Base-by-base conservation (phyloP, 805 yeast species). In the Sugiyamaella mastotermitis region DNA sequence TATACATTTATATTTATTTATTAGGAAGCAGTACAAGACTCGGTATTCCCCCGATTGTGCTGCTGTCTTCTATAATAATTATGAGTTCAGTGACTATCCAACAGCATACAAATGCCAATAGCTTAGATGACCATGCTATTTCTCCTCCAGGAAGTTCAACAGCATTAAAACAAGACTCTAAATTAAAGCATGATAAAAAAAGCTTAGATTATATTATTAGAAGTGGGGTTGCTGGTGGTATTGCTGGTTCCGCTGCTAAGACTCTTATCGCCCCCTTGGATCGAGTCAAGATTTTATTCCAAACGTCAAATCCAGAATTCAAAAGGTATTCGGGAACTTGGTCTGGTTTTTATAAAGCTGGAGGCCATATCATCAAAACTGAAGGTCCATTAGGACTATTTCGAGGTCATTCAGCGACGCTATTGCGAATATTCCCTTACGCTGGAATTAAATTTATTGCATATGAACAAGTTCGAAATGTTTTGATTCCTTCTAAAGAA, bases 371-470 rank as follows among this genome's bases (percentile, higher is more conserved):
- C 18, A 76, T 76, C 63, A 40, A 50, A 5, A 68, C 64, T 35
- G 92, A 86, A 57, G 97, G 97, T 13, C 33, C 78, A 1, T 46
- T 64, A 30, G 98, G 98, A 1, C 73, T 92, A 38, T 90, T 78
- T 57, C 95, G 90, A 53, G 98, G 98, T 28, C 98, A 92, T 58
- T 84, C 95, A 3, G 96, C 94, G 1, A 92, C 98, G 0, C 64
- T 92, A 35, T 60, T 88, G 30, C 70, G 98, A 45, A 85, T 92
- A 3, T 90, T 92, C 58, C 98, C 98, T 1, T 92, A 92, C 58
- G 97, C 98, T 3, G 95, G 96, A 8, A 83, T 92, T 53, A 92
- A 92, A 58, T 92, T 90, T 60, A 95, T 92, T 11, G 88, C 94
- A 7, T 92, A 92, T 60, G 98, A 92, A 62, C 97, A 92, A 60